phyloP scores from a whole-genome alignment of 2,329 filamentous ascomycete species.

The Pezicula radicicola region DNA sequence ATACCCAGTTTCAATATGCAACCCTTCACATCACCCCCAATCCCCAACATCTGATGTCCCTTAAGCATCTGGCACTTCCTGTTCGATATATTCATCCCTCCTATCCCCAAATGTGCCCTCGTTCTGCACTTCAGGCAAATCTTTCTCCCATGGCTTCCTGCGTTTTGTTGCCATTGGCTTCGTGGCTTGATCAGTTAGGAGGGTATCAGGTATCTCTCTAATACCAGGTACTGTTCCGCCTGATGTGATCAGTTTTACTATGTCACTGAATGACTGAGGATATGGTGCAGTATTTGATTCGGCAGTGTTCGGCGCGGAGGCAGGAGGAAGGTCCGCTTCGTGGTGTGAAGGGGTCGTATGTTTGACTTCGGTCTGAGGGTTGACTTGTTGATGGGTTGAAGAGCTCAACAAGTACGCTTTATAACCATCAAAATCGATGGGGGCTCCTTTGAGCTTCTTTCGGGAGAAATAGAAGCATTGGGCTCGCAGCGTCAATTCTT shows the following conservation, averaged over 20 bases:
- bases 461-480: slow-evolving; percentile 66
- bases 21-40: no score
- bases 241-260: slow-evolving; percentile 79
- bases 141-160: slow-evolving; percentile 76
- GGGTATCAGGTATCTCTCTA: slow-evolving; percentile 77
- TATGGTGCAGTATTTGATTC: slow-evolving; percentile 59
- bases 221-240: slow-evolving; percentile 86
- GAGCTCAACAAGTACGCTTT: slow-evolving; percentile 51
- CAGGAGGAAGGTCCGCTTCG: background rate
- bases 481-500: slow-evolving; percentile 61
- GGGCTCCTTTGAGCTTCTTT: slow-evolving; percentile 38
- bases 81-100: slow-evolving; percentile 21
- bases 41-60: no score
- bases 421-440: slow-evolving; percentile 66
- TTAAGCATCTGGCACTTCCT: slow-evolving; percentile 21
- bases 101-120: slow-evolving; percentile 27
- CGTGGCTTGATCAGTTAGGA: slow-evolving; percentile 67
- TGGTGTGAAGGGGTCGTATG: background rate
- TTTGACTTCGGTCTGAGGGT: slow-evolving; percentile 1
- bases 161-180: slow-evolving; percentile 33
- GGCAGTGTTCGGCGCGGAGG: background rate
- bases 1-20: no score
- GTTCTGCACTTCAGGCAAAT: slow-evolving; percentile 33
- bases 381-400: slow-evolving; percentile 12
- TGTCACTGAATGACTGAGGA: slow-evolving; percentile 78